Percentiles rank a stretch among this genome's conserved stretches.
These are phyloP conservation scores for Ceratobasidium sp. DNA, from an alignment of 1,284 basidiomycete genomes.

Conservation along the genomic window DNA sequence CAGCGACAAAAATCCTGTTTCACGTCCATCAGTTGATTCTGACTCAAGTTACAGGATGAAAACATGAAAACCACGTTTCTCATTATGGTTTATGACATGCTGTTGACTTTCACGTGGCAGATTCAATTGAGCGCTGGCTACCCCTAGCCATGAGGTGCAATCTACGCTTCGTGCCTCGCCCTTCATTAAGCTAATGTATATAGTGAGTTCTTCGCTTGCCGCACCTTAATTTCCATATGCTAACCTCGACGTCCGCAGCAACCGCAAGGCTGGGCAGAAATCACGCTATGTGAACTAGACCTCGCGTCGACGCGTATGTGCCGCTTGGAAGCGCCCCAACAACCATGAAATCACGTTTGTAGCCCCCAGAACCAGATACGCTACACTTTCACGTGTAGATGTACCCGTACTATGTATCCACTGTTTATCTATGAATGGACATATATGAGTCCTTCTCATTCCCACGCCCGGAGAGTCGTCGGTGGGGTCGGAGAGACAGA, in stretches of 20 bases:
- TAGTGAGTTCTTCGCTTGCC: not conserved
- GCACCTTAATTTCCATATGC: not conserved
- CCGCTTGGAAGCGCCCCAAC: not conserved
- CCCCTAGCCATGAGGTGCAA: not conserved
- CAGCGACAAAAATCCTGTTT: not conserved
- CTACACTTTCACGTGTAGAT: not conserved
- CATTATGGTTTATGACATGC: not conserved
- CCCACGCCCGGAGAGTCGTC: not conserved
- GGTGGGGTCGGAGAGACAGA: not conserved
- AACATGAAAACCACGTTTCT: slow-evolving; percentile 39
- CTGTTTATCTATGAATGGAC: not conserved
- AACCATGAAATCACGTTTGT: not conserved
- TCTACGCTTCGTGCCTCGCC: not conserved
- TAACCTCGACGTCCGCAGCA: not conserved
- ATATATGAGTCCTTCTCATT: not conserved
- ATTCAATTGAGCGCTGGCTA: slow-evolving; percentile 8
- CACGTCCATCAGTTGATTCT: not conserved
- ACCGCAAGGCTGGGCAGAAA: too few relatives aligned
- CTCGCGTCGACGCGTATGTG: not conserved
- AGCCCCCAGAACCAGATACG: not conserved
- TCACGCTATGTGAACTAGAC: not conserved
- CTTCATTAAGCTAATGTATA: not conserved
- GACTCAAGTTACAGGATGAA: slow-evolving; percentile 1
- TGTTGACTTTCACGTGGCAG: slow-evolving; percentile 16
- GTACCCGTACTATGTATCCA: not conserved